phyloP scores from a whole-genome alignment of 768 basidiomycete species.

The Dentipellis fragilis region DNA sequence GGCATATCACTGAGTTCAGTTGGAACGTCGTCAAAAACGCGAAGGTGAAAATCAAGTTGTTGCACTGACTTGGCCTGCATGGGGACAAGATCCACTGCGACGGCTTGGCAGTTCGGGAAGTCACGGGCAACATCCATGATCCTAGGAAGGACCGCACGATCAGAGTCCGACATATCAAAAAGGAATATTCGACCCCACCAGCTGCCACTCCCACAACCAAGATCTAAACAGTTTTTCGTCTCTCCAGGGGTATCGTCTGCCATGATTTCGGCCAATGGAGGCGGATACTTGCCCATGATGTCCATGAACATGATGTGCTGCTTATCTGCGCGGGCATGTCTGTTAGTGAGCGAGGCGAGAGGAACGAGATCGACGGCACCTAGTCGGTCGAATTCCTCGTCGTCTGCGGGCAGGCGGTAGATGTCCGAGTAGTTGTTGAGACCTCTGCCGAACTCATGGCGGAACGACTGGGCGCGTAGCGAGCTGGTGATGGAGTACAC shows the following conservation, averaged over 20 bases:
- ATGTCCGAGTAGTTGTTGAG: constrained; percentile 75
- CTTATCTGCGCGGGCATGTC: constrained; percentile 33
- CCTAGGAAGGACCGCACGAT: constrained; percentile 30
- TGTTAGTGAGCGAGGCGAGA: neutral
- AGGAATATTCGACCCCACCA: constrained; percentile 38
- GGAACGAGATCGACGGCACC: constrained; percentile 29
- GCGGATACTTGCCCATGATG: constrained; percentile 59
- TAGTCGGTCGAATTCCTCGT: constrained; percentile 62
- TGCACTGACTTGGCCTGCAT: constrained; percentile 47
- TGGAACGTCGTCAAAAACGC: neutral
- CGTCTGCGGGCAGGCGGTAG: constrained; percentile 70
- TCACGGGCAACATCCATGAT: constrained; percentile 66
- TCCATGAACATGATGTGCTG: constrained; percentile 59
- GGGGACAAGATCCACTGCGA: constrained; percentile 74
- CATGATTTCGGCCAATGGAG: constrained; percentile 47
- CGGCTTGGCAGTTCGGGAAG: constrained; percentile 56
- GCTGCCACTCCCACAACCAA: constrained; percentile 72
- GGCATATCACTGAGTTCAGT: constrained; percentile 37
- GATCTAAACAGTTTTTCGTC: constrained; percentile 55
- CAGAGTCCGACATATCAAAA: neutral
- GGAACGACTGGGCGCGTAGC: constrained; percentile 45
- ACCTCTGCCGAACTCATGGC: constrained; percentile 56
- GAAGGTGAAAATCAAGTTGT: constrained; percentile 26
- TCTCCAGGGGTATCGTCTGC: constrained; percentile 46
- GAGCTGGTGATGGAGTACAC: constrained; percentile 62